phyloP scores from a whole-genome alignment of 805 yeast genomes.

The Yamadazyma kitorensis region DNA sequence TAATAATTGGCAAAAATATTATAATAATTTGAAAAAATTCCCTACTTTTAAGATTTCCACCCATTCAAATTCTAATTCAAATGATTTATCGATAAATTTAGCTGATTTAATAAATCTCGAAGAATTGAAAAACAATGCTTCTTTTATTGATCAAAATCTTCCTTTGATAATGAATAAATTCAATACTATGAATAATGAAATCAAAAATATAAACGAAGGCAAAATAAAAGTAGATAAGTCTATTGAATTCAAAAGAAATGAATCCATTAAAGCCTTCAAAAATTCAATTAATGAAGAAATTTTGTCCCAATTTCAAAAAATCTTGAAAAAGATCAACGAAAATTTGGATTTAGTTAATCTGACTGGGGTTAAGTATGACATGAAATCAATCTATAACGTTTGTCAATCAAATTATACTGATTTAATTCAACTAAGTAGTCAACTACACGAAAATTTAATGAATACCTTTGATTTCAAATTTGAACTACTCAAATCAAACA shows the following conservation, averaged over 20 bases:
- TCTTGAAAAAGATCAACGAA: background rate
- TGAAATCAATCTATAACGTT: constrained; percentile 1
- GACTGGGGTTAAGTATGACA: background rate
- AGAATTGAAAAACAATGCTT: constrained; percentile 29
- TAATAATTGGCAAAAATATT: constrained; percentile 34
- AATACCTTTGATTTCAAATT: constrained; percentile 23
- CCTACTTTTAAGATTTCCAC: constrained; percentile 36
- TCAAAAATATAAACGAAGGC: constrained; percentile 37
- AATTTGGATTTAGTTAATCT: constrained; percentile 1
- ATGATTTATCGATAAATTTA: constrained; percentile 18
- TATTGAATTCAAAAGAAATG: constrained; percentile 41
- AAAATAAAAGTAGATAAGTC: constrained; percentile 35
- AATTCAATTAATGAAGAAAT: constrained; percentile 8
- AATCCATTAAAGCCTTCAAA: constrained; percentile 29
- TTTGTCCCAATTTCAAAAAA: background rate
- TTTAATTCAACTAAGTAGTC: background rate
- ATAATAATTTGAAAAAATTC: constrained; percentile 31
- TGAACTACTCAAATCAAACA: constrained; percentile 19
- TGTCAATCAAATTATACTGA: background rate
- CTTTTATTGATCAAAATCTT: constrained; percentile 22
- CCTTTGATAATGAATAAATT: constrained; percentile 30
- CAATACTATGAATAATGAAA: constrained; percentile 27
- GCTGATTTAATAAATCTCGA: constrained; percentile 28
- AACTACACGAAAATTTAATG: constrained; percentile 1
- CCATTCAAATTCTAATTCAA: constrained; percentile 5